Evolutionary conservation across 371 early-diverging fungal species (phyloP).

Genomic region (Mortierella sp.): DNA sequence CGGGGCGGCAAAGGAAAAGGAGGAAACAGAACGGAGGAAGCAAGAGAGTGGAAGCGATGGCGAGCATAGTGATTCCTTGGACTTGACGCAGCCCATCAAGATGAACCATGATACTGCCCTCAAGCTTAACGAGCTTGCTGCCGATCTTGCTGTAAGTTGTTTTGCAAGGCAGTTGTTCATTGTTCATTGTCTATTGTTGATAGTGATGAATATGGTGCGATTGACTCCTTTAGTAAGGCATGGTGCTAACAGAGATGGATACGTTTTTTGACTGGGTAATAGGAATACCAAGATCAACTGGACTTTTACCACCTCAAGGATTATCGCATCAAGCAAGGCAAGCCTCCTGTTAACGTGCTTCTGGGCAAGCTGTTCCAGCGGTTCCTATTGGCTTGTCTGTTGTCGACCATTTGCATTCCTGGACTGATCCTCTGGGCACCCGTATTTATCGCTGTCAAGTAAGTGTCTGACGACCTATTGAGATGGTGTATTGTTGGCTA

Average conservation of each 20-base stretch:
- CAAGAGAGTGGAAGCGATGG: slow-evolving; percentile 2
- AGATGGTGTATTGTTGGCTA: not conserved
- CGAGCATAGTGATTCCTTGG: slow-evolving; percentile 23
- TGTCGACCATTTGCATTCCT: slow-evolving; percentile 48
- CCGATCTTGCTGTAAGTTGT: slow-evolving; percentile 38
- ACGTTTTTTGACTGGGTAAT: not conserved
- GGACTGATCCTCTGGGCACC: slow-evolving; percentile 52
- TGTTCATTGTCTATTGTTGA: no score
- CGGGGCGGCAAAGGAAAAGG: not conserved
- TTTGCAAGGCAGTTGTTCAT: not conserved
- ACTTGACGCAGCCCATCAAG: slow-evolving; percentile 8
- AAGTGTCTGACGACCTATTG: not conserved
- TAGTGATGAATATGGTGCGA: no score
- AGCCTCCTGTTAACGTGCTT: slow-evolving; percentile 26
- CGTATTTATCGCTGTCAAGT: slow-evolving; percentile 52
- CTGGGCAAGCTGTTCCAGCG: slow-evolving; percentile 38
- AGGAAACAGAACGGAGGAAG: not conserved
- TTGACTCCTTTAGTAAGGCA: not conserved
- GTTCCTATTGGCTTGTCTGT: slow-evolving; percentile 34
- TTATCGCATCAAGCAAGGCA: slow-evolving; percentile 54
- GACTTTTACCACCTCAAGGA: slow-evolving; percentile 54
- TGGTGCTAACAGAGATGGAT: not conserved
- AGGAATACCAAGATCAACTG: slow-evolving; percentile 55
- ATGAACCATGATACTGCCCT: slow-evolving; percentile 15
- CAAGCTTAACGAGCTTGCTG: slow-evolving; percentile 36